Percentiles rank a stretch among this genome's conserved stretches.
Evolutionary conservation across 2,329 filamentous ascomycete species (phyloP).

Genomic region (Sporothrix schenckii): DNA sequence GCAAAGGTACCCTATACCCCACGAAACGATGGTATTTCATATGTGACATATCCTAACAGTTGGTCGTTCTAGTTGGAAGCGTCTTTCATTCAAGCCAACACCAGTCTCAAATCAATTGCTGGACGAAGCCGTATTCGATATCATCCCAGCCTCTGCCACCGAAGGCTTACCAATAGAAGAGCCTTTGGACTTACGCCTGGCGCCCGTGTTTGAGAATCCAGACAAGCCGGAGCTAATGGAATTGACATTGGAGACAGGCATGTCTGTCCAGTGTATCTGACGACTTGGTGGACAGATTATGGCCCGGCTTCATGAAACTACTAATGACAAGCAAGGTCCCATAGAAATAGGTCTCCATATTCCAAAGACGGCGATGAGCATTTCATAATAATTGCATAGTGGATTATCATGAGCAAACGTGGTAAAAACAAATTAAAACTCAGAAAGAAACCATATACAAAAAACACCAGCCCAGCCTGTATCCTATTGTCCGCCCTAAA

Average conservation of each 20-base stretch:
- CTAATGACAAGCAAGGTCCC: too few relatives aligned
- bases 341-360: too few relatives aligned
- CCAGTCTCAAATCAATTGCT: slow-evolving; percentile 50
- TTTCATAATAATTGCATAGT: not conserved
- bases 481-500: slow-evolving; percentile 15
- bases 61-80: slow-evolving; percentile 59
- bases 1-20: slow-evolving; percentile 47
- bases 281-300: too few relatives aligned
- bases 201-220: slow-evolving; percentile 53
- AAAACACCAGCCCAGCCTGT: slow-evolving; percentile 4
- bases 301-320: too few relatives aligned
- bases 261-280: slow-evolving; percentile 48
- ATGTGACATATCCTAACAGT: not conserved
- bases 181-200: slow-evolving; percentile 68
- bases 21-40: not conserved
- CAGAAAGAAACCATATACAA: not conserved
- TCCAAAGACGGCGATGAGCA: too few relatives aligned
- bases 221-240: slow-evolving; percentile 43
- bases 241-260: slow-evolving; percentile 58
- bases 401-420: slow-evolving; percentile 7
- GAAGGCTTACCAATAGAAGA: slow-evolving; percentile 58
- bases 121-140: slow-evolving; percentile 57
- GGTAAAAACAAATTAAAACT: not conserved
- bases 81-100: slow-evolving; percentile 56
- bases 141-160: slow-evolving; percentile 63